Evolutionary conservation across 805 yeast genomes (phyloP).

Genomic region (Wickerhamomyces pijperi): DNA sequence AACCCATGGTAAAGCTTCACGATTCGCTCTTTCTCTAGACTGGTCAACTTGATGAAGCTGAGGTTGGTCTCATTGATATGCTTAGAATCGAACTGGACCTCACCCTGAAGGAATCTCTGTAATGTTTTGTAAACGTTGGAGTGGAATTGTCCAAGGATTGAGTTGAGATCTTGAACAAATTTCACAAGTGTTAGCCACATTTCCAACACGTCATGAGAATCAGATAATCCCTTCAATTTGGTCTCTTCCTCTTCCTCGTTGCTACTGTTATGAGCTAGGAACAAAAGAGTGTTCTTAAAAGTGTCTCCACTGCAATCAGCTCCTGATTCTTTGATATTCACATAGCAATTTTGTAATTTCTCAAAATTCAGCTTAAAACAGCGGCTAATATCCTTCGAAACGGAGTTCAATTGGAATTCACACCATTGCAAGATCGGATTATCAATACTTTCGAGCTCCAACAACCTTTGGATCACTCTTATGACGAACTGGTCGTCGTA

Average conservation of each 20-base stretch:
- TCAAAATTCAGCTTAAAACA: constrained; percentile 29
- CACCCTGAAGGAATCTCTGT: constrained; percentile 41
- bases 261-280: no score
- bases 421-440: constrained; percentile 62
- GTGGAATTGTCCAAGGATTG: constrained; percentile 25
- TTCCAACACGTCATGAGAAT: constrained; percentile 28
- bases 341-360: no score
- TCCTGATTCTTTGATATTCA: no score
- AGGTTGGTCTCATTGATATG: constrained; percentile 13
- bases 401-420: constrained; percentile 33
- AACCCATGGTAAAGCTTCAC: background rate
- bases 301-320: no score
- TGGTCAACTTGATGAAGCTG: background rate
- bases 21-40: background rate
- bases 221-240: background rate
- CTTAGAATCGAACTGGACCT: constrained; percentile 26
- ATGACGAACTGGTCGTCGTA: constrained; percentile 23
- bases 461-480: constrained; percentile 35
- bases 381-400: constrained; percentile 20
- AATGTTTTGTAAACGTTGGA: constrained; percentile 43
- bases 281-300: no score
- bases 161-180: constrained; percentile 29
- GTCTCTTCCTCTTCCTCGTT: no score
- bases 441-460: constrained; percentile 52
- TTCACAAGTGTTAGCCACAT: constrained; percentile 44